phyloP scores from a whole-genome alignment of 2,329 filamentous ascomycete genomes.

The Ceratocystis harringtonii region DNA sequence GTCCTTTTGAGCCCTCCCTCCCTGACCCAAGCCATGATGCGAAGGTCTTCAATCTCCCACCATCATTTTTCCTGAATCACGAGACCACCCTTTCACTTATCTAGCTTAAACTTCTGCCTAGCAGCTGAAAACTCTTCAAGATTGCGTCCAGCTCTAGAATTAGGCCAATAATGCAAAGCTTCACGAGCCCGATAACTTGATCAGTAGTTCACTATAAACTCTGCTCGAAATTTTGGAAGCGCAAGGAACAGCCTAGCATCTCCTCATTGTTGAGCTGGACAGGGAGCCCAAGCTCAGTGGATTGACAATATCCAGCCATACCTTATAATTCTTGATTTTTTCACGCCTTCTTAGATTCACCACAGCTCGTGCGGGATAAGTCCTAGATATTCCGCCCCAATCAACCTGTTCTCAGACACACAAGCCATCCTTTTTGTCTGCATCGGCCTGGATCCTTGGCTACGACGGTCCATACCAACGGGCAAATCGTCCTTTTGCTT shows the following conservation, averaged over 20 bases:
- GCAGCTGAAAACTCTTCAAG: neutral
- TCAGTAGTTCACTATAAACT: neutral
- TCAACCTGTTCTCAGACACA: neutral
- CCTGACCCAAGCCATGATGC: too few relatives aligned
- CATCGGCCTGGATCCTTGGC: neutral
- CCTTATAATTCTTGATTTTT: neutral
- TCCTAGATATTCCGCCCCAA: neutral
- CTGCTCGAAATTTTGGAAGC: neutral
- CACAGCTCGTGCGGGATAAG: neutral
- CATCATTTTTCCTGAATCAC: neutral
- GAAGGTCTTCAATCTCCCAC: neutral
- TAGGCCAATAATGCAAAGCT: neutral
- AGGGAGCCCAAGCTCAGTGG: neutral
- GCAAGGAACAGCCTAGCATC: neutral
- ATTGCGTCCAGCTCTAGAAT: neutral
- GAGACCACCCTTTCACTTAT: neutral
- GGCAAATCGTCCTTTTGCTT: neutral
- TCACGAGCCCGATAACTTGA: slow-evolving; percentile 1
- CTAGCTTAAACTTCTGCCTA: neutral
- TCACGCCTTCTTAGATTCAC: neutral
- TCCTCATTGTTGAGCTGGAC: neutral
- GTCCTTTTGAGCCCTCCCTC: too few relatives aligned
- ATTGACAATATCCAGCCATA: neutral
- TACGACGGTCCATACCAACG: neutral
- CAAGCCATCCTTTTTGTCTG: neutral